Percentiles rank a stretch among this genome's conserved stretches.
Conservation (phyloP, 495 filamentous ascomycete species). For the Aspergillus avenaceus region DNA sequence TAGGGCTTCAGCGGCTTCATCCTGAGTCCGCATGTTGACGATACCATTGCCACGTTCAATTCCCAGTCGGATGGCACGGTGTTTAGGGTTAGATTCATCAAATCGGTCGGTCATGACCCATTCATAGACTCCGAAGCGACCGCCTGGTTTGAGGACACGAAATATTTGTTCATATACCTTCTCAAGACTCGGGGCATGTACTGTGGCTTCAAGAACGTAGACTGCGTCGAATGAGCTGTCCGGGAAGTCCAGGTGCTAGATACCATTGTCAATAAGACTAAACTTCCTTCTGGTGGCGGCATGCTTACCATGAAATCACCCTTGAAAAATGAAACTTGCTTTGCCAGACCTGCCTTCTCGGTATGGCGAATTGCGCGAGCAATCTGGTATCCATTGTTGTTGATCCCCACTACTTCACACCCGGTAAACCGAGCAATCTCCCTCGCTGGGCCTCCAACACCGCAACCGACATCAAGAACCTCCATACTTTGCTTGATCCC, state of each 20-base stretch:
- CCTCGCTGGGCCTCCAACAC: neutral
- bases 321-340: constrained; percentile 3
- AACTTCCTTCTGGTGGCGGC: no score
- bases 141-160: constrained; percentile 2
- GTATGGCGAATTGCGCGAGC: neutral
- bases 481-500: neutral
- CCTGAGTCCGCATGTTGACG: constrained; percentile 1
- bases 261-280: neutral
- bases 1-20: neutral
- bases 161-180: constrained; percentile 5
- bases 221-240: neutral
- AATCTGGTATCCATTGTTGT: constrained; percentile 4
- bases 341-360: neutral
- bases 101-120: constrained; percentile 4
- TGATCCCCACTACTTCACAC: neutral
- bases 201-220: constrained; percentile 1
- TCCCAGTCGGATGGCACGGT: constrained; percentile 1
- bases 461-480: constrained; percentile 2
- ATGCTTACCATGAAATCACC: constrained; percentile 3
- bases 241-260: neutral
- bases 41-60: constrained; percentile 4
- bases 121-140: constrained; percentile 2
- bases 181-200: neutral
- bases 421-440: constrained; percentile 2
- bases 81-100: constrained; percentile 1